Evolutionary conservation across 495 filamentous ascomycete species (phyloP), one percentile per base, ranked within the genome.

Genomic region (Penicillium argentinense): DNA sequence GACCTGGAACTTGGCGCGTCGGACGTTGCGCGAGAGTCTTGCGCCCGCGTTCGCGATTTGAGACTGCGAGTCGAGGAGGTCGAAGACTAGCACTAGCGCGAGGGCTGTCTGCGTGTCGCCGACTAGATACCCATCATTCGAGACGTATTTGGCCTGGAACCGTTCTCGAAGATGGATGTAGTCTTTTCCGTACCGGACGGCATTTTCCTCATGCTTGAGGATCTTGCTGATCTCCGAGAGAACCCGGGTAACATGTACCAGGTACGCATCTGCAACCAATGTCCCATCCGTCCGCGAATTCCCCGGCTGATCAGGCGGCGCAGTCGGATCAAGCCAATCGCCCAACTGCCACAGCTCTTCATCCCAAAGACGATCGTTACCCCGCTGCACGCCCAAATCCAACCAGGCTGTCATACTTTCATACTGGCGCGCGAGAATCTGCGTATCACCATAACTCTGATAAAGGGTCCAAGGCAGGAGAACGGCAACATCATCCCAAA

Each of bases 201-300:
- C 22, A 92, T 89, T 0, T 83, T 88, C 16, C 66, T 87, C 8
- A 88, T 96, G 52, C 67, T 87, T 27, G 69, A 92, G 8, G 89
- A 91, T 11, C 91, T 76, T 64, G 78, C 89, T 60, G 88, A 92
- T 26, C 85, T 93, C 17, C 88, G 89, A 7, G 80, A 72, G 49
- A 0, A 73, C 24, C 9, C 52, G 44, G 0, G 73, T 76, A 8
- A 77, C 68, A 34, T 76, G 74, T 1, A 75, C 59, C 4, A 81
- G 63, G 55, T 78, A 80, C 5, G 77, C 73, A 39, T 81, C 74
- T 12, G 74, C 67, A 4, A 78, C 73, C 9, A 77, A 66, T 3
- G 56, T 59, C 0, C 62, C 49, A 41, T 67, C 63, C 9, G 74
- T 76, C 5, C 66, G 67, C 1, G 64, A 63, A 25, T 59, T 38